Evolutionary conservation across 352 stramenopile species (phyloP).

Genomic region (Pythium rhizo-oryzae): DNA sequence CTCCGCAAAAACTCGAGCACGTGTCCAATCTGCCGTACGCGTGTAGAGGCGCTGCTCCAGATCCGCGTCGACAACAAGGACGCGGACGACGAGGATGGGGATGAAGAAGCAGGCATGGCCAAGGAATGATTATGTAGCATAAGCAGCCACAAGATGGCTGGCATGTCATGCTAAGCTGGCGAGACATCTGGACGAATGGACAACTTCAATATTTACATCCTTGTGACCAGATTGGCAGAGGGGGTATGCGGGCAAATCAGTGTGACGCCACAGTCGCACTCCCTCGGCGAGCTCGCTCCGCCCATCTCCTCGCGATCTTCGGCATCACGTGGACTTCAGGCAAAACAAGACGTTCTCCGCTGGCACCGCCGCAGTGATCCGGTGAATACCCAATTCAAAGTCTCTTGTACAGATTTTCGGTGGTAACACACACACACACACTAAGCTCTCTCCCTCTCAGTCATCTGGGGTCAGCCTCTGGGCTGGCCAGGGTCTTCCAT

Average conservation of each 20-base stretch:
- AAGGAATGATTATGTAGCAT: slow-evolving; percentile 4
- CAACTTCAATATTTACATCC: slow-evolving; percentile 18
- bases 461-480: neutral
- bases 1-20: slow-evolving; percentile 72
- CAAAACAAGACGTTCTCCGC: neutral
- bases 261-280: neutral
- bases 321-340: no score
- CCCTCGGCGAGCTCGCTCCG: no score
- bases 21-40: slow-evolving; percentile 82
- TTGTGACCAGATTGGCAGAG: neutral
- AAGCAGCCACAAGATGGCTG: neutral
- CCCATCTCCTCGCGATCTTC: no score
- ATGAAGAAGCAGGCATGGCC: slow-evolving; percentile 22
- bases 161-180: neutral
- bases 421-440: slow-evolving; percentile 12
- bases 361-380: neutral
- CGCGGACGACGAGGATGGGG: slow-evolving; percentile 6
- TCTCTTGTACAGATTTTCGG: slow-evolving; percentile 21
- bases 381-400: slow-evolving; percentile 10
- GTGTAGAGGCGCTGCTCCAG: slow-evolving; percentile 75
- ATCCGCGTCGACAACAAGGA: slow-evolving; percentile 71
- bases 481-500: neutral
- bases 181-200: slow-evolving; percentile 13
- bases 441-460: slow-evolving; percentile 2
- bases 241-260: neutral